Evolutionary conservation across 2,329 filamentous ascomycete species (phyloP), one percentile per base, ranked within the genome.

Genomic region (Aspergillus novofumigatus): DNA sequence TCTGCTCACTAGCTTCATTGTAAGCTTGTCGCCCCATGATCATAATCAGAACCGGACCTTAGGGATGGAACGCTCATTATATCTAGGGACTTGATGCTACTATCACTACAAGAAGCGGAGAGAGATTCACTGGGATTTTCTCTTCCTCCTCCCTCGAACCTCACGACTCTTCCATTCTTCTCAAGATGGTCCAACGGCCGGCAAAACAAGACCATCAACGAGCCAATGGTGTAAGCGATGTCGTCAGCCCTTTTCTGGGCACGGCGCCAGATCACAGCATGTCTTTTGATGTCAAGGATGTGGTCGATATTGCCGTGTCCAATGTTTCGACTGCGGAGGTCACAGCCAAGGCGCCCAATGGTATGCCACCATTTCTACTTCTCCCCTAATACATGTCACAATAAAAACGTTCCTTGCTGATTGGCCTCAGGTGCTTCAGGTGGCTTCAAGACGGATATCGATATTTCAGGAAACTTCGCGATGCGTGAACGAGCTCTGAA

Each of bases 401-500:
- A 23, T 23, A 23, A 41, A 53, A 44, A 38, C 7, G 32, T 38
- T 17, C 32, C 32, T 38, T 17, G 50, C 53, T 57, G 53, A 57
- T 52, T 29, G 25, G 35, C 10, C 49, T 26, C 61, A 94, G 90
- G 89, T 61, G 81, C 83, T 64, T 79, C 85, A 45, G 76, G 83
- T 56, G 83, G 81, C 25, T 97, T 97, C 77, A 87, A 89, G 62
- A 97, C 93, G 25, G 93, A 97, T 70, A 80, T 85, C 35, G 91
- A 94, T 67, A 97, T 97, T 61, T 94, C 92, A 7, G 89, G 89
- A 62, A 83, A 83, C 66, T 84, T 87, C 61, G 77, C 82, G 49
- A 81, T 85, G 51, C 85, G 84, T 57, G 91, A 96, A 74, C 86
- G 92, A 58, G 80, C 85, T 53, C 80, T 97, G 44, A 87, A 96